A percentile compares a stretch with the other conserved stretches of the same genome.
These are phyloP conservation scores for Erodium maritimum DNA, from an alignment of 345 rosid species.

Conservation along the genomic window DNA sequence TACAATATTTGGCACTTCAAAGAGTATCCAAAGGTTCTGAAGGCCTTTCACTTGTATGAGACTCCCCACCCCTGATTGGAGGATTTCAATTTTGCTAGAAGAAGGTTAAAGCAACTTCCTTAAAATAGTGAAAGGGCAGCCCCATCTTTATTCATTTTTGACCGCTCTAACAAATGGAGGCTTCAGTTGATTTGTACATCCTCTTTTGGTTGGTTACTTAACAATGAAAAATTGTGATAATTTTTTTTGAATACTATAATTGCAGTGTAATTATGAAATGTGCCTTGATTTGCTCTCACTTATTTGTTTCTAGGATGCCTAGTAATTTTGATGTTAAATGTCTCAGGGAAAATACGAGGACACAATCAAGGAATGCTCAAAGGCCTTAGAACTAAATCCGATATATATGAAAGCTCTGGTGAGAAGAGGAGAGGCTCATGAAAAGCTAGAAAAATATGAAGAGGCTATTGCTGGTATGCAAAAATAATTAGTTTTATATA, in stretches of 20 bases:
- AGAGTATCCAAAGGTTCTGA: neutral
- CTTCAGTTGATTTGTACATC: neutral
- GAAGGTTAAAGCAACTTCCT: neutral
- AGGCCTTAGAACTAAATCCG: slow-evolving; percentile 71
- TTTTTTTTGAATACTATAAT: too few species aligned
- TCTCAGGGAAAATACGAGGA: slow-evolving; percentile 64
- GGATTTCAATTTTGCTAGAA: neutral
- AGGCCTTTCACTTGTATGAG: neutral
- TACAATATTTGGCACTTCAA: neutral
- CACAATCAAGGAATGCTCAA: slow-evolving; percentile 73
- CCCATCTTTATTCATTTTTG: neutral
- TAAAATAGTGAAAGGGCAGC: neutral
- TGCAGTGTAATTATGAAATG: neutral
- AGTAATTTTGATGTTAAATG: neutral
- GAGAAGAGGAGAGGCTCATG: slow-evolving; percentile 83
- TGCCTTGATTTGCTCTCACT: neutral
- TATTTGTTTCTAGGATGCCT: neutral
- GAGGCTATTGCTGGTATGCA: slow-evolving; percentile 67
- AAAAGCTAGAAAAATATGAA: slow-evolving; percentile 80
- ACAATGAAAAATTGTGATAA: too few species aligned
- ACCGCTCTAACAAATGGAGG: neutral
- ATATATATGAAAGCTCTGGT: slow-evolving; percentile 56
- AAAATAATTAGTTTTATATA: neutral
- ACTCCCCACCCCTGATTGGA: neutral
- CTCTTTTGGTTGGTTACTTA: neutral